A percentile compares a stretch with the other conserved stretches of the same genome.
These are phyloP conservation scores for Saturnispora bothae DNA, from an alignment of 805 yeast species.

Conservation along the genomic window DNA sequence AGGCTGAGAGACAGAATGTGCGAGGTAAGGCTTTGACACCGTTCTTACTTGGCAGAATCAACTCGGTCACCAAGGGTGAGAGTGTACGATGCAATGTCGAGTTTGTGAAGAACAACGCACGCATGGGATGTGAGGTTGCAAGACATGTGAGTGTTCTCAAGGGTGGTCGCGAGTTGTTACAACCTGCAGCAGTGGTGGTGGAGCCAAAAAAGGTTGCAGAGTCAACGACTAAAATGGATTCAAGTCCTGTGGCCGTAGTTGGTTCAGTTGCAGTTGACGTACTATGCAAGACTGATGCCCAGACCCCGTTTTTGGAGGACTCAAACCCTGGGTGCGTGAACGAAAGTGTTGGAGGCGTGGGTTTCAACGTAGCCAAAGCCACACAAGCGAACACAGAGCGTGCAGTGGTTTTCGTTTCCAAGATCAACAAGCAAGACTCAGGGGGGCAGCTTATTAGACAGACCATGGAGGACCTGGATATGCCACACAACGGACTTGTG, in stretches of 20 bases:
- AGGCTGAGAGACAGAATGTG: constrained; percentile 44
- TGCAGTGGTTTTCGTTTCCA: constrained; percentile 36
- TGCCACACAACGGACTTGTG: constrained; percentile 33
- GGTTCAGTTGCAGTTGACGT: constrained; percentile 77
- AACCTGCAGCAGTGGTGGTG: not conserved
- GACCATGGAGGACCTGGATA: constrained; percentile 19
- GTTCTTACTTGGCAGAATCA: constrained; percentile 54
- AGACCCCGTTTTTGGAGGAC: constrained; percentile 33
- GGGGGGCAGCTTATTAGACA: constrained; percentile 35
- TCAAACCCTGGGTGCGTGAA: constrained; percentile 60
- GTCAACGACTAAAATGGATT: not conserved
- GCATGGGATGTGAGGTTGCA: constrained; percentile 59
- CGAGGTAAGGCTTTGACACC: constrained; percentile 75
- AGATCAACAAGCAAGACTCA: constrained; percentile 45
- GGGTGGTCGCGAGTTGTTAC: constrained; percentile 7
- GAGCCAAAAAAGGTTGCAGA: not conserved
- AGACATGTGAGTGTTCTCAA: constrained; percentile 34
- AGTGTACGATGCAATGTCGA: constrained; percentile 62
- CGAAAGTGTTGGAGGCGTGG: constrained; percentile 71
- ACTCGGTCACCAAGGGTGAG: constrained; percentile 56
- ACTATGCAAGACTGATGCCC: constrained; percentile 35
- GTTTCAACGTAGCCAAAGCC: constrained; percentile 67
- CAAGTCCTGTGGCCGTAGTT: constrained; percentile 33
- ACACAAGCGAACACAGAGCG: constrained; percentile 17
- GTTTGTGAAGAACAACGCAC: constrained; percentile 71